Conservation (phyloP, 2,329 filamentous ascomycete genomes). For the Aspergillus terreus region DNA sequence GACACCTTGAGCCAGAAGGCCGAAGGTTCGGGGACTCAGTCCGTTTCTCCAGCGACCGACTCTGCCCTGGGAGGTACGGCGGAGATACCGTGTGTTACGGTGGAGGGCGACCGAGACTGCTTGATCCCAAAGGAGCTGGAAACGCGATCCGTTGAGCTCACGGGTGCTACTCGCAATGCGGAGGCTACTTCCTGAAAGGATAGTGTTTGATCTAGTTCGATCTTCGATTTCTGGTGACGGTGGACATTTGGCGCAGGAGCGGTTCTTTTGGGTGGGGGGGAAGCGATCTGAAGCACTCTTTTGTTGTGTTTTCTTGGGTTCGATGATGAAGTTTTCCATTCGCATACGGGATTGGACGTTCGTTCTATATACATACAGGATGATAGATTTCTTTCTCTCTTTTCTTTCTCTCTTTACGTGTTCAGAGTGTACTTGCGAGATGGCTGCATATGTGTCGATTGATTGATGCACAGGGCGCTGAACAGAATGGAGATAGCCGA, state of each 20-base stretch:
- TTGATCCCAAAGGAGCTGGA: slow-evolving; percentile 34
- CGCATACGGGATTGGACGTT: slow-evolving; percentile 13
- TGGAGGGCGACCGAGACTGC: slow-evolving; percentile 15
- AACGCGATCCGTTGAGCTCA: slow-evolving; percentile 34
- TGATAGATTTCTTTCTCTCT: slow-evolving; percentile 14
- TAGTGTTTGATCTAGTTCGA: neutral
- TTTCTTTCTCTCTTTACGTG: slow-evolving; percentile 2
- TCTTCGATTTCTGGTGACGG: slow-evolving; percentile 1
- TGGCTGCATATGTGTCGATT: too few species aligned
- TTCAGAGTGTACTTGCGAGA: neutral
- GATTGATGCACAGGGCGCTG: too few species aligned
- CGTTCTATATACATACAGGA: slow-evolving; percentile 18
- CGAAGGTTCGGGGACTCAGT: slow-evolving; percentile 20
- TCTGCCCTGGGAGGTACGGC: slow-evolving; percentile 6
- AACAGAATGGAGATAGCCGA: neutral
- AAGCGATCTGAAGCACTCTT: slow-evolving; percentile 1
- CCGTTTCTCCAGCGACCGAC: slow-evolving; percentile 16
- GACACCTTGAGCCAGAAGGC: slow-evolving; percentile 19
- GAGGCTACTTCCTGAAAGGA: slow-evolving; percentile 26
- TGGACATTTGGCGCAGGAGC: neutral
- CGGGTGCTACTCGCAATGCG: slow-evolving; percentile 18
- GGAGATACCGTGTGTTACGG: slow-evolving; percentile 7
- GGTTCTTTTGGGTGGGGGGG: neutral
- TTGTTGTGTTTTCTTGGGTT: slow-evolving; percentile 1
- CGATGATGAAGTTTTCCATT: slow-evolving; percentile 1